phyloP scores from a whole-genome alignment of 2,329 filamentous ascomycete species.

The Aspergillus pseudoglaucus region DNA sequence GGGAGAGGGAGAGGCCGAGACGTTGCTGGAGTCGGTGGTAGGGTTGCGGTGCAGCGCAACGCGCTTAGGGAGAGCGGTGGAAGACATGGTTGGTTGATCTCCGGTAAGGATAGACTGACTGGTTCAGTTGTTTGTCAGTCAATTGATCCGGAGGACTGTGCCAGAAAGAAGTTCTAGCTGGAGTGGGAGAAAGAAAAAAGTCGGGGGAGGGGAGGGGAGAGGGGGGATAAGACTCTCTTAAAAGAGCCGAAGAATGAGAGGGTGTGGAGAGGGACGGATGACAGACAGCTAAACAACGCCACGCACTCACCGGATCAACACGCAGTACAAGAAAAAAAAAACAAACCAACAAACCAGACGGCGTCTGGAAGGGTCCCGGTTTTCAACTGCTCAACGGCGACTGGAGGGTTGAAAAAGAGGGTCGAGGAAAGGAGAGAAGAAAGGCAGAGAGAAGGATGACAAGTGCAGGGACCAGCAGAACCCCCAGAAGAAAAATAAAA shows the following conservation, averaged over 20 bases:
- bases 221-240: neutral
- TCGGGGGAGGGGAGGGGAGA: conserved; percentile 1
- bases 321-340: conserved; percentile 6
- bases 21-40: conserved; percentile 51
- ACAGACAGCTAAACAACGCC: neutral
- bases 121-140: neutral
- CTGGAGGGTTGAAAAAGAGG: neutral
- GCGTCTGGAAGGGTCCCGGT: neutral
- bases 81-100: conserved; percentile 36
- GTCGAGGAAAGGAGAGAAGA: neutral
- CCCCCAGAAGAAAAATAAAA: conserved; percentile 2
- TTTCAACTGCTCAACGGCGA: neutral
- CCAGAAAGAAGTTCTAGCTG: neutral
- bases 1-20: conserved; percentile 53
- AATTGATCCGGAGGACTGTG: neutral
- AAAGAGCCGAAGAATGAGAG: neutral
- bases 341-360: conserved; percentile 3
- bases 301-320: neutral
- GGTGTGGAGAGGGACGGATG: conserved; percentile 1
- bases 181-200: conserved; percentile 4
- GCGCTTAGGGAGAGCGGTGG: conserved; percentile 43
- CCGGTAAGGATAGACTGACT: neutral
- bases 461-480: conserved; percentile 4
- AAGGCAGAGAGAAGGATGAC: neutral
- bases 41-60: conserved; percentile 47